Evolutionary conservation across 2,329 filamentous ascomycete species (phyloP), one percentile per base, ranked within the genome.

Genomic region (Colletotrichum cordylinicola): DNA sequence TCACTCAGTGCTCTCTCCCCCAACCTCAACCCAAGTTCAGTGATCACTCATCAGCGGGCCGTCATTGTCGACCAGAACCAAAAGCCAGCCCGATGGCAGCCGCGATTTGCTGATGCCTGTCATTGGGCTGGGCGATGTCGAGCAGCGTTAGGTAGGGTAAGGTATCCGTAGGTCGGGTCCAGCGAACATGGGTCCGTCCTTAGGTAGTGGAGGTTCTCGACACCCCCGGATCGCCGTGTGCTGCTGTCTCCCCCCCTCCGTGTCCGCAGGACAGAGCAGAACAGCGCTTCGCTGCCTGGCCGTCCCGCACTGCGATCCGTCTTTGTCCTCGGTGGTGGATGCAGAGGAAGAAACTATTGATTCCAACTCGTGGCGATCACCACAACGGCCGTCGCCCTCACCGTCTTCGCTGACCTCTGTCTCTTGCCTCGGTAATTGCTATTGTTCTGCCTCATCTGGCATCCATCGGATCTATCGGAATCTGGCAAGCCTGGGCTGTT

Each of bases 291-390:
- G 31, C 43, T 64, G 27, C 31, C 31, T 64, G 60, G 29, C 64
- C 24, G 64, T 21, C 52, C 37, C 52, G 52, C 48, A 60, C 31
- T 37, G 52, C 52, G 52, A 29, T 60, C 43, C 56, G 48, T 27
- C 43, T 48, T 21, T 52, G 60, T 64, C 60, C 18, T 61, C 48
- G 55, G 66, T 39, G 67, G 74, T 74, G 70, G 52, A 52, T 31
- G 60, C 48, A 24, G 39, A 61, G 65, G 48, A 76, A 24, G 71
- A 58, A 66, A 76, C 74, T 76, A 76, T 76, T 37, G 71, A 74
- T 55, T 58, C 24, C 52, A 48, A 48, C 33, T 33, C n/a, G 71
- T 74, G 55, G 43, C 18, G 29, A 72, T 71, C 61, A 33, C 31
- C 69, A 31, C 43, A 39, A 64, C 16, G 27, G 8, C 55, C 64